Evolutionary conservation across 164 flowering plant species (phyloP).

Genomic region (Kingdonia uniflora): DNA sequence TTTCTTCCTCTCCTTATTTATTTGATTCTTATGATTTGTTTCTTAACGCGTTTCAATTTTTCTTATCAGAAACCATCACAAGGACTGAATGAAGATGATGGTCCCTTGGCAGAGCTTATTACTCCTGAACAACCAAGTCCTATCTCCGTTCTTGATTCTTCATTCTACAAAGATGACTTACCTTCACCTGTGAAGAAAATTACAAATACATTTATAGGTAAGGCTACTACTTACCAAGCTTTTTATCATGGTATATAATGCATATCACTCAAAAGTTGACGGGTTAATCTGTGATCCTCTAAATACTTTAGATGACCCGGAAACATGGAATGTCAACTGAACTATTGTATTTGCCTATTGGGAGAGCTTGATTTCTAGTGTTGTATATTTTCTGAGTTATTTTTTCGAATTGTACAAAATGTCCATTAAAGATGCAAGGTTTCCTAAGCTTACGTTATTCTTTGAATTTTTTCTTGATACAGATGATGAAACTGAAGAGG

Average conservation of each 20-base stretch:
- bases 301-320: no score
- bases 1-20: neutral
- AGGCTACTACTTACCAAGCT: neutral
- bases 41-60: conserved; percentile 10
- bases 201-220: conserved; percentile 47
- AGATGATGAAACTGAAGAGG: conserved; percentile 37
- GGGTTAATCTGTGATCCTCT: no score
- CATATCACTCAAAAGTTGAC: no score
- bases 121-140: conserved; percentile 89
- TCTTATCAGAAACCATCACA: conserved; percentile 27
- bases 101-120: conserved; percentile 20
- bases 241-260: no score
- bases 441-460: no score
- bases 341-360: no score
- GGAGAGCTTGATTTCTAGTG: no score
- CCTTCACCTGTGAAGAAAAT: conserved; percentile 73
- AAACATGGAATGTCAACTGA: no score
- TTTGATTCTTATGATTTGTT: conserved; percentile 1
- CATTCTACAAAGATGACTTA: conserved; percentile 60
- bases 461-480: conserved; percentile 9
- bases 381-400: no score
- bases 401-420: no score
- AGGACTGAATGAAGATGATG: conserved; percentile 21
- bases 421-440: no score
- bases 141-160: conserved; percentile 80